Percentiles rank a stretch among this genome's conserved stretches.
phyloP scores from a whole-genome alignment of 257 asterid species.

The Ocimum tenuiflorum region DNA sequence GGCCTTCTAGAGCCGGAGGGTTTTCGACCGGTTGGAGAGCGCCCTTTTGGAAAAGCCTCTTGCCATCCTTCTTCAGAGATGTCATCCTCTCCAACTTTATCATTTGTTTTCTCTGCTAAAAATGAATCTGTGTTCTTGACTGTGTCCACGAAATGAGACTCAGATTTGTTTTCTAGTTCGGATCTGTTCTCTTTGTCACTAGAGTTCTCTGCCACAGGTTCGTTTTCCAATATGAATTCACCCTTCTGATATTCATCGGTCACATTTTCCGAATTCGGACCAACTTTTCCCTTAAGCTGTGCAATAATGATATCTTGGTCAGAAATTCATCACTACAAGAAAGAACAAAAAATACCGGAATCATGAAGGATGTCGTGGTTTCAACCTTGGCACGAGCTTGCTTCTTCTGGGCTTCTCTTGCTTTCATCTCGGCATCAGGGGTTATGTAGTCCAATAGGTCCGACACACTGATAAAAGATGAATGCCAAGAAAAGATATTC shows the following conservation, averaged over 20 bases:
- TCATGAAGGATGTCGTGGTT: neutral
- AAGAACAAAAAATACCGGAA: neutral
- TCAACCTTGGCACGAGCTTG: slow-evolving; percentile 81
- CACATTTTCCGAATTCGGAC: slow-evolving; percentile 42
- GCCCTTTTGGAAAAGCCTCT: slow-evolving; percentile 81
- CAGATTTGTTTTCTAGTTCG: slow-evolving; percentile 40
- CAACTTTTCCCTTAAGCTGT: slow-evolving; percentile 68
- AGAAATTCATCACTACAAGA: slow-evolving; percentile 10
- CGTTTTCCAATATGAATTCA: slow-evolving; percentile 36
- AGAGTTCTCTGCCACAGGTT: slow-evolving; percentile 47
- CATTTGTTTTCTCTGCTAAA: slow-evolving; percentile 29
- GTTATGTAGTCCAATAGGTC: slow-evolving; percentile 80
- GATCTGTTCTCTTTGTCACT: slow-evolving; percentile 53
- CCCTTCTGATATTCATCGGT: slow-evolving; percentile 45
- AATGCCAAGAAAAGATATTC: neutral
- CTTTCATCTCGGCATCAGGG: slow-evolving; percentile 81
- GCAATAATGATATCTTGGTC: slow-evolving; percentile 18
- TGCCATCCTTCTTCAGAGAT: slow-evolving; percentile 83
- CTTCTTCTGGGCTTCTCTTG: slow-evolving; percentile 79
- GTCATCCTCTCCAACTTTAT: slow-evolving; percentile 39
- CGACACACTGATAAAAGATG: slow-evolving; percentile 49
- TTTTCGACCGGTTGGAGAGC: slow-evolving; percentile 51
- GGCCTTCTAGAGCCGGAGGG: slow-evolving; percentile 60
- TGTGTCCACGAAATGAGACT: slow-evolving; percentile 30
- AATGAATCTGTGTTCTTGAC: slow-evolving; percentile 24